Evolutionary conservation across 164 flowering plant species (phyloP).

Genomic region (Pachysandra terminalis): DNA sequence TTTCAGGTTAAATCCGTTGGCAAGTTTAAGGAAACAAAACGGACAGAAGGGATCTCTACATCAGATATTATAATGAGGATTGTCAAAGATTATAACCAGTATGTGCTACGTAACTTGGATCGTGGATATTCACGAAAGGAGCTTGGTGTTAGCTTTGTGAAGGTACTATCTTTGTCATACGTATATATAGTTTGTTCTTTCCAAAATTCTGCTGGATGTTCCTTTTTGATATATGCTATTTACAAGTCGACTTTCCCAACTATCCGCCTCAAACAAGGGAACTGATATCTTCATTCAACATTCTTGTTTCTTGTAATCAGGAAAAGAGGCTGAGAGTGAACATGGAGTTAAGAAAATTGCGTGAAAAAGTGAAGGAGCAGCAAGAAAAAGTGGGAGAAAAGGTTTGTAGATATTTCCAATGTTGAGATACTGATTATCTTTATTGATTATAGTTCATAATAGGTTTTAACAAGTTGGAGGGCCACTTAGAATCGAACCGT

Average conservation of each 20-base stretch:
- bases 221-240: no score
- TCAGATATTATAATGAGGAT: slow-evolving; percentile 35
- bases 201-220: no score
- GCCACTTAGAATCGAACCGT: no score
- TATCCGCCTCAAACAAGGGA: background rate
- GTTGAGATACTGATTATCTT: no score
- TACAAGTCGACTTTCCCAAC: no score
- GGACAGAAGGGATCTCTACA: slow-evolving; percentile 44
- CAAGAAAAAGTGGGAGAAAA: slow-evolving; percentile 24
- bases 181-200: background rate
- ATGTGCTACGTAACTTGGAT: slow-evolving; percentile 18
- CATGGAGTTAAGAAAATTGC: slow-evolving; percentile 23
- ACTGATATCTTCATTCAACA: background rate
- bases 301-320: slow-evolving; percentile 6
- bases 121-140: slow-evolving; percentile 24
- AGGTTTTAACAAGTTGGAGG: no score
- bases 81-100: slow-evolving; percentile 28
- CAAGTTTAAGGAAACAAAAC: slow-evolving; percentile 37
- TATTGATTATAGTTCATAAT: no score
- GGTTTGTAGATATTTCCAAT: slow-evolving; percentile 3
- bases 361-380: slow-evolving; percentile 23
- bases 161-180: background rate
- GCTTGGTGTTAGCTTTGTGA: slow-evolving; percentile 29
- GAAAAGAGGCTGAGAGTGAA: slow-evolving; percentile 28
- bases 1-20: slow-evolving; percentile 35